Evolutionary conservation across 2,329 filamentous ascomycete genomes (phyloP), one percentile per base, ranked within the genome.

Genomic region (Colletotrichum incanum): DNA sequence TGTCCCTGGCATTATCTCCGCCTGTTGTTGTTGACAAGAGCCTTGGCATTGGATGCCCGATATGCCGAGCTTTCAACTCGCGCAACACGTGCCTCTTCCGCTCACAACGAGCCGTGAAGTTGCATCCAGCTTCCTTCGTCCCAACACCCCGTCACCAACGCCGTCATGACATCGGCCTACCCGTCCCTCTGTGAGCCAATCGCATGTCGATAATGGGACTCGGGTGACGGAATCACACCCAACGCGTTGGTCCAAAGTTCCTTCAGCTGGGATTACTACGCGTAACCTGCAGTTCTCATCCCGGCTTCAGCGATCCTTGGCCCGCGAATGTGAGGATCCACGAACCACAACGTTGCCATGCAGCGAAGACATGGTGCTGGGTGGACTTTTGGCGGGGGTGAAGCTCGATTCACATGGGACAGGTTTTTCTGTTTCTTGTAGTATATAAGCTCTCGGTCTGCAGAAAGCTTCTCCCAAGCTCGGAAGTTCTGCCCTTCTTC

Each of bases 21-120:
- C 60, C 60, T 60, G 39, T 41, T 20, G 41, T 49, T 23, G 60
- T 71, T 37, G 56, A 65, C 71, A 61, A 71, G 62, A 59, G 41
- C 20, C 71, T 73, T 73, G 71, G 66, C 67, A 37, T 37, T 47
- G 49, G 28, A 39, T 63, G n/a, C 52, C 61, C 67, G 61, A 67
- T 56, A 23, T 70, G 65, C 54, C 54, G 45, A 47, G 20, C 31
- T 31, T 49, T 71, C 67, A 58, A 34, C 34, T 50, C 26, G 43
- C 58, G 55, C 61, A 71, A 63, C 71, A 73, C 71, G 67, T 71
- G 71, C 58, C 50, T 59, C 9, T 66, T 61, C 41, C 47, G 49
- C 71, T 41, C 62, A 67, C 49, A 49, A 62, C 47, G 67, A 73
- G 28, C 71, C 71, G 71, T 73, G 49, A 67, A 73, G 67, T 71